Evolutionary conservation across 192 early-diverging fungal species (phyloP), one percentile per base, ranked within the genome.

Genomic region (Cladochytrium replicatum): DNA sequence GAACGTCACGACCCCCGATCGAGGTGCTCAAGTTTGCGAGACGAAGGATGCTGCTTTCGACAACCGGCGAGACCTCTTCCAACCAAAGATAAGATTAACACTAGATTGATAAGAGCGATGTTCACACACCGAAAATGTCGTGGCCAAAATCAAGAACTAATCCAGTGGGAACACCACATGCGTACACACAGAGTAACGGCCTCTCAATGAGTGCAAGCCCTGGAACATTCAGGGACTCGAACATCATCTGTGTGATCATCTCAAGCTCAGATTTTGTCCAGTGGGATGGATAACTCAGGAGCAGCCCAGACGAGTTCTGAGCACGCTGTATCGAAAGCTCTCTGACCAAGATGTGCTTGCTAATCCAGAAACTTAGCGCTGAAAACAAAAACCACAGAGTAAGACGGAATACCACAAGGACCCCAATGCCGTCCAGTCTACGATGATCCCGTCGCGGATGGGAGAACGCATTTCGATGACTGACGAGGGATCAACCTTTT

Each of bases 81-180:
- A n/a, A n/a, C n/a, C n/a, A n/a, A n/a, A n/a, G n/a, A n/a, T n/a
- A n/a, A n/a, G n/a, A n/a, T n/a, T n/a, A n/a, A n/a, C n/a, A n/a
- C n/a, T n/a, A n/a, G n/a, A 17, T 65, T 15, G 15, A 29, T 28
- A 25, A 21, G n/a, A 8, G 17, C 45, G 32, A 0, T 34, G 17
- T 41, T 34, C 49, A 13, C 8, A 41, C 65, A 84, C 83, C 82
- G 30, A 86, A 93, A 6, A 67, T 77, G 25, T 80, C 66, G 49
- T 95, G 83, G 17, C 95, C 95, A 69, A 98, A 78, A 59, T 98
- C 91, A 30, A 96, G 76, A 26, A 96, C 84, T 0, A 94, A 55
- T 17, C 90, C 95, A 2, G 81, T 84, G 3, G 83, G 64, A 5
- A 77, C 55, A 25, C 81, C 86, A 50, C 78, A 80, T 3, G 84